These are phyloP conservation scores for Cladosporium velox DNA, from an alignment of 2,329 filamentous ascomycete genomes.

Conservation along the genomic window DNA sequence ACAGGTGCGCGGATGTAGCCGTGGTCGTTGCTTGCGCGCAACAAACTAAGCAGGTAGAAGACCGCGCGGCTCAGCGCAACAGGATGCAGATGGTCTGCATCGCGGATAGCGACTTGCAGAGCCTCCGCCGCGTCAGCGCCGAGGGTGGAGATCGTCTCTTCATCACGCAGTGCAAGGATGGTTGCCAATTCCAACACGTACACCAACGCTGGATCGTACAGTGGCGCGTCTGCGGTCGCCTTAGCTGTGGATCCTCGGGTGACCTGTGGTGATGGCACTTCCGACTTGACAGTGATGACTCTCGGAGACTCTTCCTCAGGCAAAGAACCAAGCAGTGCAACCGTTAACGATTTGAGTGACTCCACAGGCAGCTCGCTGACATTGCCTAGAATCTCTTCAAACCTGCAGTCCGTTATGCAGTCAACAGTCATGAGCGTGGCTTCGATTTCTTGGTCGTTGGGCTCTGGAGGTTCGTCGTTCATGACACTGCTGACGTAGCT, in stretches of 20 bases:
- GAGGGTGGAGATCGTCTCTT: slow-evolving; percentile 68
- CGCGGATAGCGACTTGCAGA: slow-evolving; percentile 78
- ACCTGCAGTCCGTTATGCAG: slow-evolving; percentile 85
- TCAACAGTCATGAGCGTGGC: slow-evolving; percentile 93
- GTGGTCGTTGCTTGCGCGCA: slow-evolving; percentile 84
- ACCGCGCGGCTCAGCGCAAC: slow-evolving; percentile 81
- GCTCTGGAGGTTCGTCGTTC: slow-evolving; percentile 94
- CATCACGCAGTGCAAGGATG: slow-evolving; percentile 73
- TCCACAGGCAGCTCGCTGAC: slow-evolving; percentile 68
- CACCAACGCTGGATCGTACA: slow-evolving; percentile 83
- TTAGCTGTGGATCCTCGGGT: slow-evolving; percentile 62
- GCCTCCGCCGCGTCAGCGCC: slow-evolving; percentile 79
- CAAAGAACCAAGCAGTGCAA: slow-evolving; percentile 76
- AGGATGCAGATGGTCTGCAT: slow-evolving; percentile 75
- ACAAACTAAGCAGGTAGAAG: slow-evolving; percentile 80
- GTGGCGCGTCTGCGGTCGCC: slow-evolving; percentile 47
- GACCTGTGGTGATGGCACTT: slow-evolving; percentile 65
- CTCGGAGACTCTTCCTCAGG: slow-evolving; percentile 81
- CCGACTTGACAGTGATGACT: slow-evolving; percentile 89
- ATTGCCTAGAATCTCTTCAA: slow-evolving; percentile 79
- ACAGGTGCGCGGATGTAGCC: slow-evolving; percentile 91
- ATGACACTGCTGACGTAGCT: slow-evolving; percentile 99
- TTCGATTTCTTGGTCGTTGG: slow-evolving; percentile 94
- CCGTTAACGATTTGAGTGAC: slow-evolving; percentile 64
- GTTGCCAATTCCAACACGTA: slow-evolving; percentile 93